Percentiles rank a stretch among this genome's conserved stretches.
These are phyloP conservation scores for Juncus inflexus DNA, from an alignment of 176 grass and related monocot species.

Conservation along the genomic window DNA sequence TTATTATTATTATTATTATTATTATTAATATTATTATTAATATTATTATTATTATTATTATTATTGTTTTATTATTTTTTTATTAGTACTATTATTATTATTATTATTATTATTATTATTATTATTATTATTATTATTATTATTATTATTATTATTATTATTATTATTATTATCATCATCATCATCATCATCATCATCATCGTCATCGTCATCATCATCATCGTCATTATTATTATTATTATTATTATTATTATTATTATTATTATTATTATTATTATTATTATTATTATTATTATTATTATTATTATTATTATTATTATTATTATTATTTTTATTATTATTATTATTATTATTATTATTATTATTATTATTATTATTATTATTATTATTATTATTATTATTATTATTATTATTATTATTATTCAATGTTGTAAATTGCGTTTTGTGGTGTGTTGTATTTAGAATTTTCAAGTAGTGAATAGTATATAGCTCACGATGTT, in stretches of 20 bases:
- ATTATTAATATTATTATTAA: too few species aligned
- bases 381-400: background rate
- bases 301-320: background rate
- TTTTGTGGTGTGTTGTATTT: too few species aligned
- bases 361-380: background rate
- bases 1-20: background rate
- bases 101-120: background rate
- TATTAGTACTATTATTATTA: background rate
- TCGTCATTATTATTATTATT: too few species aligned
- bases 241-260: background rate
- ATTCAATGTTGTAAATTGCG: too few species aligned
- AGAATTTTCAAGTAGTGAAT: too few species aligned
- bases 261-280: background rate
- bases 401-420: background rate
- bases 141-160: too few species aligned
- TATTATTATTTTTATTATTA: too few species aligned
- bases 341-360: background rate
- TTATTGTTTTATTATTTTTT: too few species aligned
- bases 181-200: too few species aligned
- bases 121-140: background rate
- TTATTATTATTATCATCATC: background rate
- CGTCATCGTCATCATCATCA: too few species aligned
- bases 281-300: background rate
- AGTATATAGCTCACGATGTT: too few species aligned
- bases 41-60: background rate